phyloP scores from a whole-genome alignment of 257 asterid species.

The Anisodus tanguticus region DNA sequence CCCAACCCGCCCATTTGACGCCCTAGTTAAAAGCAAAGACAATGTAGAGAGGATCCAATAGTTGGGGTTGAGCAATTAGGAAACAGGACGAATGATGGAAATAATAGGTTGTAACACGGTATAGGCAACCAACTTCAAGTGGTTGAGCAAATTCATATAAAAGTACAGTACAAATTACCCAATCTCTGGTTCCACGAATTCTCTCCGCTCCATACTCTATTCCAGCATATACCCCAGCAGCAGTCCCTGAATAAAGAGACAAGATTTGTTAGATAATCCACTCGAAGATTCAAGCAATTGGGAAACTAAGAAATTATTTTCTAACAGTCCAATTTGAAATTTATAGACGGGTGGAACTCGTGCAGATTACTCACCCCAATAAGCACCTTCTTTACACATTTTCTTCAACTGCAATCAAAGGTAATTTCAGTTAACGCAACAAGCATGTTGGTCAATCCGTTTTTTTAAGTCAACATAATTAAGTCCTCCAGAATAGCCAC shows the following conservation, averaged over 20 bases:
- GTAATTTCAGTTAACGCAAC: constrained; percentile 30
- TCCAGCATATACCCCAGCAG: constrained; percentile 80
- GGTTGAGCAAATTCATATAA: neutral
- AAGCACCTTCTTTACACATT: constrained; percentile 93
- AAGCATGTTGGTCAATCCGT: neutral
- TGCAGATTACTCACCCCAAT: constrained; percentile 73
- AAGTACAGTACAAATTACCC: constrained; percentile 57
- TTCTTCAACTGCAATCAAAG: constrained; percentile 69
- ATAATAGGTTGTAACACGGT: neutral
- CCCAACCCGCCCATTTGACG: too few species aligned
- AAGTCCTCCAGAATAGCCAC: neutral
- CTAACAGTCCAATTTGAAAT: neutral
- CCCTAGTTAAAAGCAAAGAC: neutral
- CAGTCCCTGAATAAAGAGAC: constrained; percentile 59
- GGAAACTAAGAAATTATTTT: neutral
- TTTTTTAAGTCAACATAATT: neutral
- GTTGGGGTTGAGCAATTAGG: neutral
- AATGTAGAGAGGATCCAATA: neutral
- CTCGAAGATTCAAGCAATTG: neutral
- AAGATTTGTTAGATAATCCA: neutral
- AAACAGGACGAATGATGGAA: neutral
- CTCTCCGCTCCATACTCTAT: constrained; percentile 69
- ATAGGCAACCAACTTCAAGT: neutral
- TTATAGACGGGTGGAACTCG: constrained; percentile 7
- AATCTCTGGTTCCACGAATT: constrained; percentile 77